phyloP scores from a whole-genome alignment of 2,329 filamentous ascomycete genomes.

The Fonsecaea pugnacius region DNA sequence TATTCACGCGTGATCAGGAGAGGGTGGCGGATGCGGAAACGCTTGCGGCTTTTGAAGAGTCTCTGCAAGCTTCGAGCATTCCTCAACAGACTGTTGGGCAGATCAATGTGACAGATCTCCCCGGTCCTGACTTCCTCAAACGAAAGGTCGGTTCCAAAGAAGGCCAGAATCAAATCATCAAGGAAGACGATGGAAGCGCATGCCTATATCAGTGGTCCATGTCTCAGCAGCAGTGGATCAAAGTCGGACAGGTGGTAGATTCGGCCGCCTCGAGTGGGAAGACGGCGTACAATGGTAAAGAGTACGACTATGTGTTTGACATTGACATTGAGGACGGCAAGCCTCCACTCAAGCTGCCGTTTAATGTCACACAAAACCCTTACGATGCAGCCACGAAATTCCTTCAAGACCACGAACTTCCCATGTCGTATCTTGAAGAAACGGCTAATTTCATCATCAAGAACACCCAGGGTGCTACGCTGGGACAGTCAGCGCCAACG shows the following conservation, averaged over 20 bases:
- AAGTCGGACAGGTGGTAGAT: slow-evolving; percentile 93
- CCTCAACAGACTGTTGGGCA: slow-evolving; percentile 81
- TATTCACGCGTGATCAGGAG: slow-evolving; percentile 76
- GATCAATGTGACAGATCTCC: slow-evolving; percentile 89
- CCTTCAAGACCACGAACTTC: slow-evolving; percentile 83
- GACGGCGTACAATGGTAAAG: slow-evolving; percentile 76
- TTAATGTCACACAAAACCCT: slow-evolving; percentile 87
- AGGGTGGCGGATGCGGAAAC: slow-evolving; percentile 71
- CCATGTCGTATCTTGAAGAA: slow-evolving; percentile 84
- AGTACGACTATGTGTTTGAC: slow-evolving; percentile 96
- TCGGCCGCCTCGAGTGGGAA: slow-evolving; percentile 82
- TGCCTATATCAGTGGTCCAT: slow-evolving; percentile 87
- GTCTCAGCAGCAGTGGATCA: slow-evolving; percentile 74
- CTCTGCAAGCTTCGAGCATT: slow-evolving; percentile 81
- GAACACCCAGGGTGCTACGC: slow-evolving; percentile 83
- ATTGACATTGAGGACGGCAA: slow-evolving; percentile 96
- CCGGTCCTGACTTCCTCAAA: slow-evolving; percentile 82
- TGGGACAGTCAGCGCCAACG: slow-evolving; percentile 62
- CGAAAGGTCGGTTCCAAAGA: slow-evolving; percentile 89
- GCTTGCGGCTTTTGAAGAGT: slow-evolving; percentile 76
- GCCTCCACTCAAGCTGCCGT: slow-evolving; percentile 89
- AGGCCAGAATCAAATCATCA: slow-evolving; percentile 91
- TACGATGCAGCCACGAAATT: slow-evolving; percentile 93
- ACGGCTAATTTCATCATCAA: slow-evolving; percentile 90
- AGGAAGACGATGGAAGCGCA: slow-evolving; percentile 76